Percentiles rank a stretch among this genome's conserved stretches.
Evolutionary conservation across 495 filamentous ascomycete species (phyloP).

Genomic region (Neurospora cerealis): DNA sequence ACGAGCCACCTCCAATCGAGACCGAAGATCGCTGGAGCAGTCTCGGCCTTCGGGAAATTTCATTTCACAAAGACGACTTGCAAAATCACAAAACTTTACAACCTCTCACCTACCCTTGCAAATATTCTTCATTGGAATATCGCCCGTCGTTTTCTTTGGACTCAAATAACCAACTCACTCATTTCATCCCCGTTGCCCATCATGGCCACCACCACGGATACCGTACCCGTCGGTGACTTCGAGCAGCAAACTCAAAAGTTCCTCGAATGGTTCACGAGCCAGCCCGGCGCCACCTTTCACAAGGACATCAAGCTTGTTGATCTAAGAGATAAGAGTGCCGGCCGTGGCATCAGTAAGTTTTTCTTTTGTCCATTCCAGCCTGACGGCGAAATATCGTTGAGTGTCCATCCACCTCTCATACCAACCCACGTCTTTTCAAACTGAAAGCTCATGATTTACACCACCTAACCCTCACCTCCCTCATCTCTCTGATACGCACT

Average conservation of each 20-base stretch:
- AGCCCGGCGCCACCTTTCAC: slow-evolving; percentile 38
- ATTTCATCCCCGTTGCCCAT: not conserved
- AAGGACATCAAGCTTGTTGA: slow-evolving; percentile 33
- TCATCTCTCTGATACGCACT: not conserved
- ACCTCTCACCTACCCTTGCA: not conserved
- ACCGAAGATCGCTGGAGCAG: not conserved
- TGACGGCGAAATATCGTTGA: not conserved
- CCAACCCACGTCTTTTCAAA: no score
- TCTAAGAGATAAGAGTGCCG: slow-evolving; percentile 27
- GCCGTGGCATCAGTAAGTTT: slow-evolving; percentile 35
- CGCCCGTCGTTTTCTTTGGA: not conserved
- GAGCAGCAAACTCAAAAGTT: slow-evolving; percentile 25
- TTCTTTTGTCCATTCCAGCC: rapidly evolving
- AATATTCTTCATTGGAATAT: not conserved
- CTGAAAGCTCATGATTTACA: no score
- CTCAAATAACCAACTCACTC: not conserved
- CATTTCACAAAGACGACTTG: no score
- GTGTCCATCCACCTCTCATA: not conserved
- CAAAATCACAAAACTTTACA: not conserved
- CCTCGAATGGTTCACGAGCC: slow-evolving; percentile 32
- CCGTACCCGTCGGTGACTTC: slow-evolving; percentile 13
- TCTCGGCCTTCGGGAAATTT: not conserved
- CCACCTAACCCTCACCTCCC: not conserved
- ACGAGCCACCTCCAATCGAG: not conserved
- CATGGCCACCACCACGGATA: not conserved